Conservation (phyloP, 2,329 filamentous ascomycete species). For the Ambrosiella beaveri region DNA sequence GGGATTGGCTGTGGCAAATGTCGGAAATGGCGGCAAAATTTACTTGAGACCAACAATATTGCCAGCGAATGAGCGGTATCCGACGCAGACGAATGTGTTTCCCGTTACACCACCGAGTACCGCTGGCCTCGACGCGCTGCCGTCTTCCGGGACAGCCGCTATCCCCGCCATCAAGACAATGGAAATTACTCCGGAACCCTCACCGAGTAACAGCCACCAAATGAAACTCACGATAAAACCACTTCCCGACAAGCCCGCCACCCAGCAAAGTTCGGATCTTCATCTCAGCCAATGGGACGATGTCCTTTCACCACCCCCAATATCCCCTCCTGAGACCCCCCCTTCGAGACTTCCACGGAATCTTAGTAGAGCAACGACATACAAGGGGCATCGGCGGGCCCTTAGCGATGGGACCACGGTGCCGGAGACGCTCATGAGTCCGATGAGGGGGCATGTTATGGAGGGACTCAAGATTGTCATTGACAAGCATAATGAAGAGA, state of each 20-base stretch:
- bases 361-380: neutral
- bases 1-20: slow-evolving; percentile 65
- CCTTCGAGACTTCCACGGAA: neutral
- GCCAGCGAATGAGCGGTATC: slow-evolving; percentile 42
- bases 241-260: neutral
- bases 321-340: neutral
- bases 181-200: neutral
- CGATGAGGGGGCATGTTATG: slow-evolving; percentile 23
- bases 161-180: slow-evolving; percentile 15
- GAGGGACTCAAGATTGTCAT: slow-evolving; percentile 67
- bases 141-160: slow-evolving; percentile 14
- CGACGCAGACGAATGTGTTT: slow-evolving; percentile 43
- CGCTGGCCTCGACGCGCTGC: slow-evolving; percentile 32
- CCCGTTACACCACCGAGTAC: slow-evolving; percentile 43
- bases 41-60: slow-evolving; percentile 53
- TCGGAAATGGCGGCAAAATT: slow-evolving; percentile 68
- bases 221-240: slow-evolving; percentile 7
- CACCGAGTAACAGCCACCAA: neutral
- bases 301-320: neutral
- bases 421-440: slow-evolving; percentile 30
- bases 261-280: slow-evolving; percentile 16
- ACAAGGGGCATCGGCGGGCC: too few species aligned
- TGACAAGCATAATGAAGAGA: slow-evolving; percentile 30
- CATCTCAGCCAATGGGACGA: slow-evolving; percentile 18
- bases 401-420: slow-evolving; percentile 36